Conservation (phyloP, 176 grass and related monocot genomes). For the Echinochloa phyllopogon region DNA sequence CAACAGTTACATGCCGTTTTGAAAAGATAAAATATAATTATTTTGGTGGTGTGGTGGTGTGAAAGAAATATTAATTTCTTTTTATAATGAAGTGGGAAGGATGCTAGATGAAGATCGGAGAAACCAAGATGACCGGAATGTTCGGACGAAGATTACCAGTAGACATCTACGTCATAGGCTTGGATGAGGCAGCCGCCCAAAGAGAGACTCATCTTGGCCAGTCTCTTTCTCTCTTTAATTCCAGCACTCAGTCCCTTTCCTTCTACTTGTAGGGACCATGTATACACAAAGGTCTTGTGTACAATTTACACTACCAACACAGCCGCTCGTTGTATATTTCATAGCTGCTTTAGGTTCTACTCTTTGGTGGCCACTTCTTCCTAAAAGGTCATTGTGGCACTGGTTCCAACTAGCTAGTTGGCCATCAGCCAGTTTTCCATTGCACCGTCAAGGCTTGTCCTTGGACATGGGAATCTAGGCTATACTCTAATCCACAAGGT, state of each 20-base stretch:
- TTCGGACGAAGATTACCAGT: conserved; percentile 3
- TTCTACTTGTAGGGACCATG: neutral
- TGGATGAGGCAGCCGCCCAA: conserved; percentile 50
- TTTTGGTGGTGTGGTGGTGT: neutral
- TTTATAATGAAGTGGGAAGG: neutral
- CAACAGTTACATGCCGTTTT: neutral
- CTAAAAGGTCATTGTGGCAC: conserved; percentile 10
- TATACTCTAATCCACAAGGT: neutral
- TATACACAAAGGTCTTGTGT: neutral
- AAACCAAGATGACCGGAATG: conserved; percentile 15
- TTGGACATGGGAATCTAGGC: neutral
- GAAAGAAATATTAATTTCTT: neutral
- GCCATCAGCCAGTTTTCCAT: neutral
- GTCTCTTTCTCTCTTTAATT: conserved; percentile 53
- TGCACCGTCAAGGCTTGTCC: neutral
- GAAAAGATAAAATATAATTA: neutral
- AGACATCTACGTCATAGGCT: conserved; percentile 30
- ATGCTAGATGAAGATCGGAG: conserved; percentile 1
- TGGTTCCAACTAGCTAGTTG: neutral
- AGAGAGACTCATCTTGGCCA: conserved; percentile 32
- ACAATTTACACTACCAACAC: conserved; percentile 11
- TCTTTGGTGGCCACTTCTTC: conserved; percentile 26
- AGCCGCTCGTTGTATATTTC: neutral
- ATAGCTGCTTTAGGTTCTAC: conserved; percentile 10
- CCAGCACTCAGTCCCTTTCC: conserved; percentile 33